Evolutionary conservation across 2,329 filamentous ascomycete genomes (phyloP).

Genomic region (Hirsutella minnesotensis): DNA sequence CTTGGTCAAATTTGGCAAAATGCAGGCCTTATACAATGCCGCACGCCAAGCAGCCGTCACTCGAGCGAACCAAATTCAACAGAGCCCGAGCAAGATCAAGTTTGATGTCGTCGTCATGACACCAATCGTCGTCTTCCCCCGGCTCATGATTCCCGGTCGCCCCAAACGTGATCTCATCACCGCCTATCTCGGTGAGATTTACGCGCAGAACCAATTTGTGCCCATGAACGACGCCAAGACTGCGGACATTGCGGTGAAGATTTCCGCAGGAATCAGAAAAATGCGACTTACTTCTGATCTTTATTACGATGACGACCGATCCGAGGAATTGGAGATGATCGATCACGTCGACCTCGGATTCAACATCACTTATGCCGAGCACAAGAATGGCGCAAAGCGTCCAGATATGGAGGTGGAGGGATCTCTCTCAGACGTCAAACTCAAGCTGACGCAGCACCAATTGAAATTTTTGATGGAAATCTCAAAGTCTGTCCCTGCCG

Average conservation of each 20-base stretch:
- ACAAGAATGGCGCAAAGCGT: conserved; percentile 61
- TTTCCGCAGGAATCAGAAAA: conserved; percentile 84
- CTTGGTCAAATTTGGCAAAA: conserved; percentile 96
- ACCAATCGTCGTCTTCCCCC: conserved; percentile 89
- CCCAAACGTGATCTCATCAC: conserved; percentile 73
- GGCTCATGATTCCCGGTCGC: conserved; percentile 57
- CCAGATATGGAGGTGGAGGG: conserved; percentile 89
- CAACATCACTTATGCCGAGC: conserved; percentile 83
- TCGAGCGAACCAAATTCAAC: conserved; percentile 85
- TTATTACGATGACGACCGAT: conserved; percentile 58
- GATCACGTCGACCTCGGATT: conserved; percentile 94
- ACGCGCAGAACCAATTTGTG: conserved; percentile 86
- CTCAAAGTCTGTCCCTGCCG: conserved; percentile 74
- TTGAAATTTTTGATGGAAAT: conserved; percentile 82
- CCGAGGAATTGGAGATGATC: conserved; percentile 89
- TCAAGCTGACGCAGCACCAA: conserved; percentile 82
- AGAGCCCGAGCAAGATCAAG: conserved; percentile 80
- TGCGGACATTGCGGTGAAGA: conserved; percentile 71
- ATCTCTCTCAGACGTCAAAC: conserved; percentile 84
- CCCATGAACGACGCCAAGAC: conserved; percentile 67
- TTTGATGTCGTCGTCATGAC: conserved; percentile 92
- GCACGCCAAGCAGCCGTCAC: conserved; percentile 88
- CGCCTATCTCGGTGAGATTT: conserved; percentile 93
- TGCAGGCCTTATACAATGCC: conserved; percentile 98
- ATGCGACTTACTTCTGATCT: conserved; percentile 84